Evolutionary conservation across 2,329 filamentous ascomycete species (phyloP).

Genomic region (Fusarium dimerum): DNA sequence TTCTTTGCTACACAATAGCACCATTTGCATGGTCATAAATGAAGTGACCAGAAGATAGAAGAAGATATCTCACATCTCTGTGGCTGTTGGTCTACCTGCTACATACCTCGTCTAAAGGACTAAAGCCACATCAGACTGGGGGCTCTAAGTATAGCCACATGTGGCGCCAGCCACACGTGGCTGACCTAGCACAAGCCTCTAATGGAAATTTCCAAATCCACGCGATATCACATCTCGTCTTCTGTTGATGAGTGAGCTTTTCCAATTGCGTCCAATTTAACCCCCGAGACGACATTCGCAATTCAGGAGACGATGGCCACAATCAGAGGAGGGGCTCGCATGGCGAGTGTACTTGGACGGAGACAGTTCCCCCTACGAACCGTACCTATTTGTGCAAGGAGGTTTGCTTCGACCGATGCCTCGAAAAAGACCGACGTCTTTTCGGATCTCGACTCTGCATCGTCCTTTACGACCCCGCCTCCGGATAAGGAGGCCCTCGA

Average conservation of each 20-base stretch:
- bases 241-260: constrained; percentile 21
- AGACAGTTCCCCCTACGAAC: constrained; percentile 29
- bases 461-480: constrained; percentile 47
- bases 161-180: constrained; percentile 19
- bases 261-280: constrained; percentile 10
- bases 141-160: background rate
- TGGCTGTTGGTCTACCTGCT: too few species aligned
- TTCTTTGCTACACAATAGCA: too few species aligned
- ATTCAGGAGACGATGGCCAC: constrained; percentile 40
- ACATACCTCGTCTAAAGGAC: too few species aligned
- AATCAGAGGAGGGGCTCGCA: constrained; percentile 42
- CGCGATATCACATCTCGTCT: constrained; percentile 25
- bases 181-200: constrained; percentile 21
- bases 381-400: constrained; percentile 30
- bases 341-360: constrained; percentile 34
- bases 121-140: background rate
- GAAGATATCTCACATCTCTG: too few species aligned
- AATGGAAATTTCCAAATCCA: constrained; percentile 37
- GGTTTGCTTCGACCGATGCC: constrained; percentile 50
- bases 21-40: too few species aligned
- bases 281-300: constrained; percentile 2
- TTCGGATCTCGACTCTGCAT: constrained; percentile 52
- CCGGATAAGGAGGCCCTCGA: constrained; percentile 41
- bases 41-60: too few species aligned
- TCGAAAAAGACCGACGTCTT: constrained; percentile 38